Base-by-base conservation (phyloP, 1,284 basidiomycete species). In the Rhodotorula sp. region DNA sequence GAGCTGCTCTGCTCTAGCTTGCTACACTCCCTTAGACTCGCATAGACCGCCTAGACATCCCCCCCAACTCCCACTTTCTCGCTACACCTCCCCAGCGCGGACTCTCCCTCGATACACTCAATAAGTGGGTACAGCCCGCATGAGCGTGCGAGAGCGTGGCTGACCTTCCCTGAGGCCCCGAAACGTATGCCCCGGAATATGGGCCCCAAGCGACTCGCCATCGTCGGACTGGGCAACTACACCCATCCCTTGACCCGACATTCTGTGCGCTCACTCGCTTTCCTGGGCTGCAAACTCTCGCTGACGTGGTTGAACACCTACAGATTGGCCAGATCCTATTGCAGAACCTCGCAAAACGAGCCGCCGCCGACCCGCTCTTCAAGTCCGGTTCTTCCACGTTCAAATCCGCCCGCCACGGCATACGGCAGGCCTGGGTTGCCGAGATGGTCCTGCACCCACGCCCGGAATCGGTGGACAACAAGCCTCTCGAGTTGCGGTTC, bases 161-260 rank as follows among this genome's bases (percentile, higher is more conserved):
- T 44, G 40, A 44, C 40, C 16, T 44, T 18, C 16, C 11, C 3
- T 13, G 16, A 11, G 40, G 40, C 40, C 9, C 40, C 40, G 40
- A 44, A 44, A 44, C 40, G 40, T 13, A 44, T 44, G 40, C 40
- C 40, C 40, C 40, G 40, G 13, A 7, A 44, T 18, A 48, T 28
- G 9, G 53, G 54, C 5, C 46, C 69, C 4, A 61, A 64, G 9
- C 28, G 64, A 11, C 60, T 72, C 28, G 67, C 67, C 20, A 34
- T 72, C 31, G 67, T 64, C 22, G 72, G 72, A 5, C 60, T 74
- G 24, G 69, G 72, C 9, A 74, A 74, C 63, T 71, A 67, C 37
- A 64, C 69, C 1, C 67, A 71, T 31, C 69, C 67, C 0, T 46
- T 64, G 24, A 65, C 69, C 0, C 44, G 61, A 11, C 72, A 74